Evolutionary conservation across 2,329 filamentous ascomycete species (phyloP).

Genomic region (Arthrobotrys sphaeroides): DNA sequence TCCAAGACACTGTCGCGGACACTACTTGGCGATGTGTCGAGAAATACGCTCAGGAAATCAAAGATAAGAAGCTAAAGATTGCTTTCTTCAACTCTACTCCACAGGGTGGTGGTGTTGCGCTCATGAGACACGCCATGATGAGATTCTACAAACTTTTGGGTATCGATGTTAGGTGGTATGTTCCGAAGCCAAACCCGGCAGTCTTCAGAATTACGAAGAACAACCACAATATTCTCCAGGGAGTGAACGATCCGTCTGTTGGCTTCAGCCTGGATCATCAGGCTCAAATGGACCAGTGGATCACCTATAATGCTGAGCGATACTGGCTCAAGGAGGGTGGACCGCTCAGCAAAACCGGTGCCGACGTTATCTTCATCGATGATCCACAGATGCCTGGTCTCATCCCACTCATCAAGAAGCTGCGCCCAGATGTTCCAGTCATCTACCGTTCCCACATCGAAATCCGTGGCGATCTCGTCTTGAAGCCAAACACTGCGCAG

Average conservation of each 20-base stretch:
- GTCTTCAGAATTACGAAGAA: constrained; percentile 87
- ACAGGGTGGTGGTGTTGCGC: constrained; percentile 81
- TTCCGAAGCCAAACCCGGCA: constrained; percentile 80
- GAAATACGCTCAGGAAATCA: constrained; percentile 71
- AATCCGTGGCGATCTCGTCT: constrained; percentile 77
- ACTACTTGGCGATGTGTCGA: constrained; percentile 74
- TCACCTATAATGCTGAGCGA: constrained; percentile 74
- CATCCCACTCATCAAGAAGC: constrained; percentile 76
- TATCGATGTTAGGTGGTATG: constrained; percentile 78
- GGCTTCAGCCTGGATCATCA: constrained; percentile 73
- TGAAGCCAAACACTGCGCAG: constrained; percentile 72
- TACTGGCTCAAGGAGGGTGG: constrained; percentile 78
- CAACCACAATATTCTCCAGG: constrained; percentile 88
- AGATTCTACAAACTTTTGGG: constrained; percentile 74
- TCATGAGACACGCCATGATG: constrained; percentile 82
- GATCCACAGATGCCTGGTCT: constrained; percentile 85
- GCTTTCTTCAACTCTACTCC: constrained; percentile 84
- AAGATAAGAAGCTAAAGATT: constrained; percentile 72
- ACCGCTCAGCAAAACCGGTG: constrained; percentile 75
- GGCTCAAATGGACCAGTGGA: constrained; percentile 74
- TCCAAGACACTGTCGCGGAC: constrained; percentile 69
- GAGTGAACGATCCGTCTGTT: constrained; percentile 73
- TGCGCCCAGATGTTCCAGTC: constrained; percentile 77
- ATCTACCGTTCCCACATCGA: constrained; percentile 86
- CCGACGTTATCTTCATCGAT: constrained; percentile 79